Percentiles rank a stretch among this genome's conserved stretches.
Conservation (phyloP, 1,139 yeast species). For the Candida glucosophila region DNA sequence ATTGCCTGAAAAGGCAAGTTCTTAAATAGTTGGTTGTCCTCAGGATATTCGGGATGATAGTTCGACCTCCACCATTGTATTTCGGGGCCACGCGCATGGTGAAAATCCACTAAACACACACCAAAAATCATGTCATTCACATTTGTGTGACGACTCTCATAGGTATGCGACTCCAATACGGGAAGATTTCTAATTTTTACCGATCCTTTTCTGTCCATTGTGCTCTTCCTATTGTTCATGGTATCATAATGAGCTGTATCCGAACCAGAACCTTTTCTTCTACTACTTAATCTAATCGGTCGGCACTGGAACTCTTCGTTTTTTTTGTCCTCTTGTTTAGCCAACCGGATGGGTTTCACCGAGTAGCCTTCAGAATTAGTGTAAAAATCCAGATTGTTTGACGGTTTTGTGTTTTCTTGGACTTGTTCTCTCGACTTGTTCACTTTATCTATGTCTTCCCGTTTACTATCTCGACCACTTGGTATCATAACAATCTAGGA, state of each 20-base stretch:
- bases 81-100: conserved; percentile 92
- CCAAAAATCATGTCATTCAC: conserved; percentile 53
- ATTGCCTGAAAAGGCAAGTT: conserved; percentile 87
- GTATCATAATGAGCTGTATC: conserved; percentile 1
- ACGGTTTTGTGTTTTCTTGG: no score
- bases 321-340: conserved; percentile 12
- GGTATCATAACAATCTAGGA: no score
- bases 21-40: conserved; percentile 59
- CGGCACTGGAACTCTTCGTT: conserved; percentile 20
- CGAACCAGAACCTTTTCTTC: conserved; percentile 4
- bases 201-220: conserved; percentile 9
- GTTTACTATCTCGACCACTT: no score
- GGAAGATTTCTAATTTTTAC: conserved; percentile 33
- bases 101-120: conserved; percentile 85
- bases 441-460: no score
- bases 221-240: not conserved
- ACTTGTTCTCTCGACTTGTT: no score
- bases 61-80: conserved; percentile 86
- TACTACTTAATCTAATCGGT: conserved; percentile 23
- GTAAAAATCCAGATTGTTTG: no score
- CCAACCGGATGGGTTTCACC: conserved; percentile 25
- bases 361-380: conserved; percentile 6
- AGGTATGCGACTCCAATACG: conserved; percentile 11
- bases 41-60: conserved; percentile 29
- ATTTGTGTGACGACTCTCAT: conserved; percentile 8